Evolutionary conservation across 768 basidiomycete genomes (phyloP), one percentile per base, ranked within the genome.

Genomic region (Naganishia friedmannii): DNA sequence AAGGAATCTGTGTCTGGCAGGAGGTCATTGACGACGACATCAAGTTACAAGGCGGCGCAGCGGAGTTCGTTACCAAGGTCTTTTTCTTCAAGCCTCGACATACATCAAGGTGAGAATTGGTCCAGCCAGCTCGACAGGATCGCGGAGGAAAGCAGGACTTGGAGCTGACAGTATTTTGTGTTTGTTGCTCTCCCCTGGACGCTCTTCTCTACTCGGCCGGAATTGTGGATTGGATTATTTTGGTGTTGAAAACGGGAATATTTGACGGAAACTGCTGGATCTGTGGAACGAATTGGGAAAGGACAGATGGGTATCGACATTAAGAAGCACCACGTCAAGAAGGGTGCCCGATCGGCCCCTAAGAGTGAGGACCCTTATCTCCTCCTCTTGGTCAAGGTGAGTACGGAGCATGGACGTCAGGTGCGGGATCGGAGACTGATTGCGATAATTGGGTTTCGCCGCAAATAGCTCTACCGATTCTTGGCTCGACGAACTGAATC

Each of bases 341-440:
- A 96, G 87, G 88, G 93, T 77, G 85, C 87, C 80, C 89, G 96
- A 74, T 90, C 90, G 76, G 92, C 92, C 73, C 96, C 96, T 82
- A 92, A 91, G 86, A 95, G 92, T 83, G 92, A 97, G 90, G 96
- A 99, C 84, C 95, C 95, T 21, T 98, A 99, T 85, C 88, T 99
- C 77, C 88, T 96, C 78, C 87, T 98, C 78, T 89, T 99, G 73
- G 96, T 98, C 84, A 98, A 97, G 88, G 94, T 94, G 80, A 71
- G 83, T 78, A 51, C 28, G 31, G 34, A 9, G 46, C 31, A 17
- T 15, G 48, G 60, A 70, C 21, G 13, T n/a, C 9, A 17, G 32
- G 28, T 12, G n/a, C 23, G 23, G 32, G 31, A 55, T 31, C 39
- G 6, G 32, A 23, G 42, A 54, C 54, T 45, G 29, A 51, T 48